phyloP scores from a whole-genome alignment of 768 basidiomycete genomes.

The Suillus subluteus region DNA sequence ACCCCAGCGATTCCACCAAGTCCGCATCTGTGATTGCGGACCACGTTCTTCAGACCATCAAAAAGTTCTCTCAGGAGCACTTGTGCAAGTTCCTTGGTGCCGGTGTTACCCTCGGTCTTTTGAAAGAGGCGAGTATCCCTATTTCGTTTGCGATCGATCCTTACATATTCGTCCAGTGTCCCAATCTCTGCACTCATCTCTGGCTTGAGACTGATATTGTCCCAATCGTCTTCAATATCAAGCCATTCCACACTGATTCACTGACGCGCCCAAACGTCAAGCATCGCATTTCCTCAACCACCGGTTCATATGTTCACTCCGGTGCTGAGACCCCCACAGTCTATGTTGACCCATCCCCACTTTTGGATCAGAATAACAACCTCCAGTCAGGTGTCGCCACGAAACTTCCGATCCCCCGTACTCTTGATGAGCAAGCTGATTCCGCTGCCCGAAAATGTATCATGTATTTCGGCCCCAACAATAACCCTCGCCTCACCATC shows the following conservation, averaged over 20 bases:
- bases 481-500: conserved; percentile 83
- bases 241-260: conserved; percentile 80
- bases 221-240: conserved; percentile 86
- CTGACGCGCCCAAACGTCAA: conserved; percentile 79
- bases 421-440: conserved; percentile 84
- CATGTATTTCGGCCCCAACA: conserved; percentile 81
- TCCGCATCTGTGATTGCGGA: conserved; percentile 65
- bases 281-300: conserved; percentile 80
- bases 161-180: conserved; percentile 48
- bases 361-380: conserved; percentile 44
- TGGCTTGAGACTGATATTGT: conserved; percentile 87
- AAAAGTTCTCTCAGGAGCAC: conserved; percentile 75
- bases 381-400: conserved; percentile 50
- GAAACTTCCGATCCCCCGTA: conserved; percentile 73
- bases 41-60: conserved; percentile 64
- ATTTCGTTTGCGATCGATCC: conserved; percentile 18
- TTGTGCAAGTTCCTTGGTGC: conserved; percentile 87
- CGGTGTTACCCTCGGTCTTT: conserved; percentile 71
- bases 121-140: conserved; percentile 58
- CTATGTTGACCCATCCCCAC: conserved; percentile 60
- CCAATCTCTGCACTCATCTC: conserved; percentile 83
- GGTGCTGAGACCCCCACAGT: conserved; percentile 78
- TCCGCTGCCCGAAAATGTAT: conserved; percentile 84
- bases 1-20: conserved; percentile 53
- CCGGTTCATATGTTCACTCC: conserved; percentile 77